A percentile compares a stretch with the other conserved stretches of the same genome.
These are phyloP conservation scores for Escovopsis sp. DNA, from an alignment of 2,329 filamentous ascomycete species.

Conservation along the genomic window DNA sequence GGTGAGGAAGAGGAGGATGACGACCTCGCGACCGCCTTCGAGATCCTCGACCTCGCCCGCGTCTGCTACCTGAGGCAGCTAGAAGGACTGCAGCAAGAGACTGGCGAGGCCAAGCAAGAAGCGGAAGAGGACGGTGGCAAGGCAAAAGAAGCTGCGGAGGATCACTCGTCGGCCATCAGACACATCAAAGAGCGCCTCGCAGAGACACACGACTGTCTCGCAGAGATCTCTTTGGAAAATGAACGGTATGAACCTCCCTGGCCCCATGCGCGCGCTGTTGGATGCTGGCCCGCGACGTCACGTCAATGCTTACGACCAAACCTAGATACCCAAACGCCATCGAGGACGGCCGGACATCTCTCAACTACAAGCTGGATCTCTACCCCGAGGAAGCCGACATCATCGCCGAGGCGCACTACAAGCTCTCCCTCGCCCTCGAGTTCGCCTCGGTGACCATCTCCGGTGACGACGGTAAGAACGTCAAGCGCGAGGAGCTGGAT, in stretches of 20 bases:
- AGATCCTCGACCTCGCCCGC: constrained; percentile 69
- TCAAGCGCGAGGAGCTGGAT: constrained; percentile 42
- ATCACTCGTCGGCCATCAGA: constrained; percentile 27
- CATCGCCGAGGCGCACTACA: constrained; percentile 90
- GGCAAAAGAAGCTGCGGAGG: constrained; percentile 26
- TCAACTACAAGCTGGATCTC: constrained; percentile 65
- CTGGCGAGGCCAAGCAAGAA: constrained; percentile 20
- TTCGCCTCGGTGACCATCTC: constrained; percentile 67
- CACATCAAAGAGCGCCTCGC: constrained; percentile 75
- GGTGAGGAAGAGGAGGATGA: constrained; percentile 49
- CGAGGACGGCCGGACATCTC: constrained; percentile 61
- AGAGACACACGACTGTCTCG: constrained; percentile 85
- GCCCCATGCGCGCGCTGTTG: background rate
- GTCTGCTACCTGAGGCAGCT: constrained; percentile 46
- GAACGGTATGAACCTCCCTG: constrained; percentile 44
- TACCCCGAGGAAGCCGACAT: constrained; percentile 70
- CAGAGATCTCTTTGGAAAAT: constrained; percentile 94
- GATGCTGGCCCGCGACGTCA: background rate
- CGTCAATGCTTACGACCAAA: constrained; percentile 3
- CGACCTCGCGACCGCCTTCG: constrained; percentile 66
- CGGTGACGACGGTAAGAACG: constrained; percentile 30
- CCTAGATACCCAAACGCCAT: constrained; percentile 72
- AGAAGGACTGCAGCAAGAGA: constrained; percentile 20
- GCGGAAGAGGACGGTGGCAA: constrained; percentile 18
- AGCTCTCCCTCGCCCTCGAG: constrained; percentile 86